A percentile compares a stretch with the other conserved stretches of the same genome.
These are phyloP conservation scores for Tolypocladium ovalisporum DNA, from an alignment of 2,329 filamentous ascomycete genomes.

Conservation along the genomic window DNA sequence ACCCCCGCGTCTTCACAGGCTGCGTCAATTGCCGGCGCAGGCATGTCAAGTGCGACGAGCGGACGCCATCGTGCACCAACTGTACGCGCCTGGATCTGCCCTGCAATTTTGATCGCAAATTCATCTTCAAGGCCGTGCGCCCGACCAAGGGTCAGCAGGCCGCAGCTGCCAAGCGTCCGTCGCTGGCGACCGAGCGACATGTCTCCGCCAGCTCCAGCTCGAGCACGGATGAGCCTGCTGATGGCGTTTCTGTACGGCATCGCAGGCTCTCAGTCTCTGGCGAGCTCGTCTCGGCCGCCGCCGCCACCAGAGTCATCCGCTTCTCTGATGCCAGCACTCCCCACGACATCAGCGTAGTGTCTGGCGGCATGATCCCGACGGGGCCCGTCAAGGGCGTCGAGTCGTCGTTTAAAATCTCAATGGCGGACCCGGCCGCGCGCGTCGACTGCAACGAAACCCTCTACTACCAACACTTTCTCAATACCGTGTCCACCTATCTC, in stretches of 20 bases:
- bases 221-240: background rate
- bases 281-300: background rate
- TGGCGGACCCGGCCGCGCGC: background rate
- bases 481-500: slow-evolving; percentile 29
- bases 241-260: background rate
- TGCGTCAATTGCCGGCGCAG: slow-evolving; percentile 27
- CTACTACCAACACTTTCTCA: slow-evolving; percentile 23
- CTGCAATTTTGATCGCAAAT: slow-evolving; percentile 8
- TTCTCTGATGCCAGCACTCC: background rate
- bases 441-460: slow-evolving; percentile 11
- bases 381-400: background rate
- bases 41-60: slow-evolving; percentile 16
- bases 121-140: slow-evolving; percentile 6
- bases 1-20: slow-evolving; percentile 27
- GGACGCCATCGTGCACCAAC: slow-evolving; percentile 23
- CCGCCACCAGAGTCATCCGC: background rate
- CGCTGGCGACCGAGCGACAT: background rate
- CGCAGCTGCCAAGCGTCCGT: background rate
- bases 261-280: background rate
- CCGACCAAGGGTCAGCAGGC: slow-evolving; percentile 1
- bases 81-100: slow-evolving; percentile 17
- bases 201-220: background rate
- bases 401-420: background rate
- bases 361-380: background rate
- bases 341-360: slow-evolving; percentile 15